Conservation (phyloP, 2,329 filamentous ascomycete species). For the Fusarium bactridioides region DNA sequence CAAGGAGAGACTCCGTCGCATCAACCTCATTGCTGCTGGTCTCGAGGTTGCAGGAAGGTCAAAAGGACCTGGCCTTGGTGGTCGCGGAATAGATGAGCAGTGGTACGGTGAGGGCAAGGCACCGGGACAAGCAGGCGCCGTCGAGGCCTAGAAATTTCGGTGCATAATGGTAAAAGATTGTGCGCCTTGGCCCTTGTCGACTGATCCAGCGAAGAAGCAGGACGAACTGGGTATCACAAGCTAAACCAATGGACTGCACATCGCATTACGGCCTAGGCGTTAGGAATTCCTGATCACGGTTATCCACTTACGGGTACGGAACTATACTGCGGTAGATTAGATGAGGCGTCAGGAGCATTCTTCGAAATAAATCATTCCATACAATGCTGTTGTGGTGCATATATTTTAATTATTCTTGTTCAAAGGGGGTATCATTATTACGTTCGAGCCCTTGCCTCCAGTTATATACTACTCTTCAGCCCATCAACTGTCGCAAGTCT, state of each 20-base stretch:
- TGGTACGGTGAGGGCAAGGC: conserved; percentile 46
- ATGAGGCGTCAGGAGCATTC: conserved; percentile 27
- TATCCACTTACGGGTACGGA: conserved; percentile 25
- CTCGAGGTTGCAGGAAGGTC: conserved; percentile 65
- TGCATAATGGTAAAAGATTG: neutral
- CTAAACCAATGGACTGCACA: conserved; percentile 21
- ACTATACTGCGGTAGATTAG: conserved; percentile 25
- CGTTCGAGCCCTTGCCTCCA: neutral
- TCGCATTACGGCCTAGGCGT: conserved; percentile 34
- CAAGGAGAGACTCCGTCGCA: conserved; percentile 76
- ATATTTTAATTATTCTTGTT: neutral
- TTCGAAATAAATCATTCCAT: conserved; percentile 9
- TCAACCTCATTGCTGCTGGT: conserved; percentile 78
- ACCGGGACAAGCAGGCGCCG: neutral
- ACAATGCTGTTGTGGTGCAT: neutral
- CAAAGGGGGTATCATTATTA: conserved; percentile 36
- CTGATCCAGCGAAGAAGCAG: neutral
- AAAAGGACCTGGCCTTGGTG: conserved; percentile 16
- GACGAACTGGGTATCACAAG: neutral
- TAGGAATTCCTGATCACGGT: conserved; percentile 36
- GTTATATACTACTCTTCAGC: conserved; percentile 47
- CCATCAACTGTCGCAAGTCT: conserved; percentile 94
- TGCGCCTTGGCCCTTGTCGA: neutral
- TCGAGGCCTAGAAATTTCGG: conserved; percentile 13
- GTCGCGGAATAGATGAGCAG: conserved; percentile 41